phyloP scores from a whole-genome alignment of 2,329 filamentous ascomycete species.

The Ustulina deusta region DNA sequence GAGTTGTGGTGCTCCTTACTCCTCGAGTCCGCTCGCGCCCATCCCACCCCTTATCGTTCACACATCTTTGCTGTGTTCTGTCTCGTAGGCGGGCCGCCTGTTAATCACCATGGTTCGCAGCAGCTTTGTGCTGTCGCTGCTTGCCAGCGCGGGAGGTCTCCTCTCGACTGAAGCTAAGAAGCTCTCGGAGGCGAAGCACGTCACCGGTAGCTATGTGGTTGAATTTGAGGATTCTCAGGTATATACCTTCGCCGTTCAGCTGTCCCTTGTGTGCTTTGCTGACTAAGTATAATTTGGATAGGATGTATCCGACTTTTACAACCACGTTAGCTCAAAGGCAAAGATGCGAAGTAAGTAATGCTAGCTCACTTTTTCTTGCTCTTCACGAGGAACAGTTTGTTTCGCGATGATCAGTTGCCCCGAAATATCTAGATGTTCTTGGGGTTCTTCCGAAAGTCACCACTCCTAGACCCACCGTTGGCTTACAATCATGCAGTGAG shows the following conservation, averaged over 20 bases:
- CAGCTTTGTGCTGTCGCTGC: slow-evolving; percentile 45
- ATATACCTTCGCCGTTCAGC: slow-evolving; percentile 48
- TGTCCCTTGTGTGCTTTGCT: slow-evolving; percentile 26
- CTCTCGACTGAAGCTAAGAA: slow-evolving; percentile 44
- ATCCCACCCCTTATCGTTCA: slow-evolving; percentile 26
- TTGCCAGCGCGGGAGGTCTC: slow-evolving; percentile 44
- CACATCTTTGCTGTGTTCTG: slow-evolving; percentile 31
- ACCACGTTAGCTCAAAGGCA: slow-evolving; percentile 55
- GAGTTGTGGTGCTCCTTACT: slow-evolving; percentile 13
- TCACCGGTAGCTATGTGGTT: slow-evolving; percentile 65
- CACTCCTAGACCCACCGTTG: not conserved
- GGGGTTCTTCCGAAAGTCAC: not conserved
- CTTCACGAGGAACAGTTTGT: not conserved
- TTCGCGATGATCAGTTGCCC: not conserved
- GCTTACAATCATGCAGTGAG: slow-evolving; percentile 50
- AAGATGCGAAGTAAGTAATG: slow-evolving; percentile 53
- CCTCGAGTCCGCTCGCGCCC: slow-evolving; percentile 24
- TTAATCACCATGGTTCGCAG: slow-evolving; percentile 47
- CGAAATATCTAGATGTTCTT: not conserved
- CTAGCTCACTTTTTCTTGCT: not conserved
- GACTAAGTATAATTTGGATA: slow-evolving; percentile 38
- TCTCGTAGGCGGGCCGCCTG: slow-evolving; percentile 22
- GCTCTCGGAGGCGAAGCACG: slow-evolving; percentile 42
- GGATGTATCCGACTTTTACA: slow-evolving; percentile 58
- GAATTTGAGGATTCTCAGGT: slow-evolving; percentile 65